Evolutionary conservation across 2,329 filamentous ascomycete genomes (phyloP), one percentile per base, ranked within the genome.

Genomic region (Colletotrichum sp.): DNA sequence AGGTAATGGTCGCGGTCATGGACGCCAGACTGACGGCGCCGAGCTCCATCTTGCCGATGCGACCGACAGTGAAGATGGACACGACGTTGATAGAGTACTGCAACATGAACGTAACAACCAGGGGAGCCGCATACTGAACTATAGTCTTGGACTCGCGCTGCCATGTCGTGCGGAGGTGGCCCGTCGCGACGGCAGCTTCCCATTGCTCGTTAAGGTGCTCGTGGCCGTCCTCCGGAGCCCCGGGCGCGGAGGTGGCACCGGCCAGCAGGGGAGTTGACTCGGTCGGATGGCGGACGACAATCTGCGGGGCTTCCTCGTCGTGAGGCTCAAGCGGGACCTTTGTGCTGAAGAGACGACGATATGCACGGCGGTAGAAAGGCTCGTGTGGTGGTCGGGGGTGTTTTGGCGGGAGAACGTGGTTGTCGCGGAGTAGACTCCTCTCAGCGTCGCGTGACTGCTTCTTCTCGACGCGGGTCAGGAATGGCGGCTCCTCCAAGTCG

Each of bases 131-230:
- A 82, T 96, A 96, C 77, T 90, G 89, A 34, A 90, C 86, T 55
- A 99, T 89, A 2, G 96, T 96, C 86, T 96, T 96, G 57, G 94
- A 89, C 87, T 99, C 96, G 77, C 96, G 92, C 84, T 94, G 93
- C 96, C 96, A 99, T 7, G 95, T 98, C 6, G 96, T 98, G 69
- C 93, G 93, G 78, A 99, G 96, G 81, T 92, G 91, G 13, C 96
- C 95, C 0, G 94, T 91, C 1, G 92, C 90, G 13, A 98, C 94
- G 0, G 96, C 96, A 77, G 96, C 94, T 77, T 96, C 93, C 95
- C 95, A 98, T 81, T 95, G 93, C 80, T 92, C 90, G 79, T 94
- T 91, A 67, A 96, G 88, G 68, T 90, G 88, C 62, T 92, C 91
- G 6, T 89, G 63, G 82, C 83, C 79, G 84, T 84, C 39, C 28